Base-by-base conservation (phyloP, 352 stramenopile species). In the Phytophthora agathidicida region DNA sequence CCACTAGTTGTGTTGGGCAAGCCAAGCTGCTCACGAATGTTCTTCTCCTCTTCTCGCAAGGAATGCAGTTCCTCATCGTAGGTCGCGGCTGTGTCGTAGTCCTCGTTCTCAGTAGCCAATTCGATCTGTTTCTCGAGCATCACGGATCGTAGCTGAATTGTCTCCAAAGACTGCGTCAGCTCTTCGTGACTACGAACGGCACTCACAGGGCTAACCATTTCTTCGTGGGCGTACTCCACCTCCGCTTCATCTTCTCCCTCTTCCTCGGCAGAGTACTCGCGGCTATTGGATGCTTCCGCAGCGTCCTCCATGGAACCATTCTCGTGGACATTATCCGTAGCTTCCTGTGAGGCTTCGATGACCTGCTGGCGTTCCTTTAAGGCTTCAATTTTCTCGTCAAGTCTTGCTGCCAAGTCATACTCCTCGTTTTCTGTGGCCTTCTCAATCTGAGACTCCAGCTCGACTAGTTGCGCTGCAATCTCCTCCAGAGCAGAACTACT, bases 401-500 rank as follows among this genome's bases (percentile, higher is more conserved):
- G 55, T 26, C 68, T 86, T 10, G 83, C 86, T 31, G 86, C 86
- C 35, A 88, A 57, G 36, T 94, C 86, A 48, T 94, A 93, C 2
- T 94, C 74, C 55, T 94, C 86, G 23, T 88, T 86, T 39, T 91
- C 83, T 0, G 86, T 94, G 2, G 86, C 86, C 22, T 78, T 64
- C 33, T 94, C 81, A 28, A 94, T 93, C 58, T 83, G 61, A 7
- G 31, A 43, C 44, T 94, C 86, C 1, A 94, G 65, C 30, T 88
- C 68, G 5, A 62, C 64, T 13, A 94, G 61, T 48, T 90, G 84
- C 3, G 65, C 63, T 7, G 62, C 52, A 23, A 93, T 85, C n/a
- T 80, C 80, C 42, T 91, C 77, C 6, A 89, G 48, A 10, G 60
- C 66, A 23, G 42, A 63, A 4, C 53, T 58, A 4, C 56, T 65